Percentiles rank a stretch among this genome's conserved stretches.
These are phyloP conservation scores for Tolypocladium tropicale DNA, from an alignment of 2,329 filamentous ascomycete species.

Conservation along the genomic window DNA sequence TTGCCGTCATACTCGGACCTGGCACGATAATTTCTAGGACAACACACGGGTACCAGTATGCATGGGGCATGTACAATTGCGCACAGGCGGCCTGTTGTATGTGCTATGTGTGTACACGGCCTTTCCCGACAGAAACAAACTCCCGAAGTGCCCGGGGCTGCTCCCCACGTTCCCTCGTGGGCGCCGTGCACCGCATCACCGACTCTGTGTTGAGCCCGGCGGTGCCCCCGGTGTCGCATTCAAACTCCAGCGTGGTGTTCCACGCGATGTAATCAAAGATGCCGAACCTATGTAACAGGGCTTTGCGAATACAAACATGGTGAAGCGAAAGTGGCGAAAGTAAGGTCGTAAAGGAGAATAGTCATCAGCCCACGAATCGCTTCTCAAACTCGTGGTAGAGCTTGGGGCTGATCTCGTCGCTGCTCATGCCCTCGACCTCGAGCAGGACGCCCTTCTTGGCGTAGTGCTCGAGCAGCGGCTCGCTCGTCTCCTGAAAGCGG, in stretches of 20 bases:
- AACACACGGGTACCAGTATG: neutral
- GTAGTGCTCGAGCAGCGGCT: conserved; percentile 81
- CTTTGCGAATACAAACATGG: neutral
- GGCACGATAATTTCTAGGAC: neutral
- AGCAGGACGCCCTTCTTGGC: conserved; percentile 72
- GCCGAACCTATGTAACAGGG: neutral
- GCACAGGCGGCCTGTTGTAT: neutral
- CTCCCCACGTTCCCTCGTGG: neutral
- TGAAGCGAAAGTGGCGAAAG: neutral
- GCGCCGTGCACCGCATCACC: neutral
- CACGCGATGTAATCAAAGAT: neutral
- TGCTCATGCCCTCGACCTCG: conserved; percentile 80
- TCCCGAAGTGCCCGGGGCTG: neutral
- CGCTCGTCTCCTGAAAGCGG: conserved; percentile 81
- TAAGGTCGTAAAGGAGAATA: neutral
- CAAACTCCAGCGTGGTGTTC: neutral
- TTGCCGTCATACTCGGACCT: neutral
- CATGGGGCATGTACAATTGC: neutral
- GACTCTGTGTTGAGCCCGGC: neutral
- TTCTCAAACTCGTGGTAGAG: conserved; percentile 73
- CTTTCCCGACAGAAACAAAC: neutral
- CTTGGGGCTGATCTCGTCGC: conserved; percentile 91
- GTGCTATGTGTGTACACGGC: neutral
- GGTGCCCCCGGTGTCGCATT: neutral
- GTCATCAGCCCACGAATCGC: conserved; percentile 43